phyloP scores from a whole-genome alignment of 1,284 basidiomycete genomes.

The Volvariella volvacea region DNA sequence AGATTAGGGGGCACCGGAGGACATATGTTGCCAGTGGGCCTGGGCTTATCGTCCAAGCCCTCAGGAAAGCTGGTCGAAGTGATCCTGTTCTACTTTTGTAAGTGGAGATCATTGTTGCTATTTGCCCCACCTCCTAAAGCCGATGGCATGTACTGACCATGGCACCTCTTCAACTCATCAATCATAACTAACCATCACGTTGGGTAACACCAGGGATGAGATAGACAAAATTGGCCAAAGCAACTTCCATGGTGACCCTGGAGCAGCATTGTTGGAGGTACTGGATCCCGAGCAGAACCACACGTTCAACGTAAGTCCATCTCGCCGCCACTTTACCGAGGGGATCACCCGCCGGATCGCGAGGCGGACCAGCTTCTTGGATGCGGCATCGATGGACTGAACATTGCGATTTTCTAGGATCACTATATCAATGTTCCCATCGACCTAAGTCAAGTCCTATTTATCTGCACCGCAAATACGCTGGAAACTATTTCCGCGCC shows the following conservation, averaged over 20 bases:
- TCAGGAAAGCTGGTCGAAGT: constrained; percentile 77
- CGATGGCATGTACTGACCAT: too few relatives aligned
- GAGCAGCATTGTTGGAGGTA: constrained; percentile 83
- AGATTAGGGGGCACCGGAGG: constrained; percentile 82
- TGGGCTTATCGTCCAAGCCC: constrained; percentile 81
- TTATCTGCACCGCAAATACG: constrained; percentile 85
- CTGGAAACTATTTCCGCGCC: constrained; percentile 87
- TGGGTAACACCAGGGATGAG: constrained; percentile 49
- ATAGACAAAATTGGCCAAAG: constrained; percentile 85
- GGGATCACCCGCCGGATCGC: too few relatives aligned
- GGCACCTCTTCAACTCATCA: neutral
- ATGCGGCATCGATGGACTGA: neutral
- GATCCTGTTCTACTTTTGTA: constrained; percentile 80
- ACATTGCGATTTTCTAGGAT: constrained; percentile 41
- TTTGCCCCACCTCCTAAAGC: too few relatives aligned
- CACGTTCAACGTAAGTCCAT: constrained; percentile 61
- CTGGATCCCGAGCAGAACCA: constrained; percentile 91
- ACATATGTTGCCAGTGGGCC: constrained; percentile 90
- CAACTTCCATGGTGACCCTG: constrained; percentile 87
- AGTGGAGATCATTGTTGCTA: constrained; percentile 22
- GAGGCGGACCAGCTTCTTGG: too few relatives aligned
- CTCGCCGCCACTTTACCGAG: constrained; percentile 9
- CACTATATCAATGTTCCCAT: constrained; percentile 91
- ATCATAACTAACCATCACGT: neutral
- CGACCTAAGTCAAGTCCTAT: constrained; percentile 81